phyloP scores from a whole-genome alignment of 768 basidiomycete species.

The Coprinopsis strossmayeri region DNA sequence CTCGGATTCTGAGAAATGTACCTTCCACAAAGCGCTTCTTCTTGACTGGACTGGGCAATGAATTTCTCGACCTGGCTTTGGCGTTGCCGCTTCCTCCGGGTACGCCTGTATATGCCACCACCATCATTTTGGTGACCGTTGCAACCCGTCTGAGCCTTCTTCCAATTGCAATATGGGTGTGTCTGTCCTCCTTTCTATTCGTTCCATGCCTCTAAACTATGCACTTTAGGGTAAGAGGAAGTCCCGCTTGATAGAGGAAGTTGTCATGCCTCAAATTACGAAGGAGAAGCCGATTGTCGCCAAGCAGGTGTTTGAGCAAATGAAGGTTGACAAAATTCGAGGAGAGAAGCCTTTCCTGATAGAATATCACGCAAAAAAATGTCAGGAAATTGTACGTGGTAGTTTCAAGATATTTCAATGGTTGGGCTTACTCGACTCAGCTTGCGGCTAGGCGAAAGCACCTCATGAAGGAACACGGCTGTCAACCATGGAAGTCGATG shows the following conservation, averaged over 20 bases:
- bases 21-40: conserved; percentile 18
- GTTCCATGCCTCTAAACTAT: conserved; percentile 8
- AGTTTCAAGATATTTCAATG: background rate
- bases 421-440: conserved; percentile 16
- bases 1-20: conserved; percentile 5
- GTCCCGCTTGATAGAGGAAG: conserved; percentile 52
- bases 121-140: conserved; percentile 67
- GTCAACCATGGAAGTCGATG: conserved; percentile 52
- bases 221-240: conserved; percentile 49
- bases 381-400: conserved; percentile 38
- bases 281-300: conserved; percentile 37
- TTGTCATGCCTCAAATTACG: conserved; percentile 51
- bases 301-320: conserved; percentile 38
- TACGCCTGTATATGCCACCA: conserved; percentile 65
- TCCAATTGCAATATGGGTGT: conserved; percentile 75
- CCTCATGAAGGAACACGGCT: conserved; percentile 53
- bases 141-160: conserved; percentile 55
- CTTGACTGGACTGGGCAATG: conserved; percentile 42
- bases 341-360: conserved; percentile 49
- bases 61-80: conserved; percentile 69
- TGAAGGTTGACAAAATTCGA: conserved; percentile 49
- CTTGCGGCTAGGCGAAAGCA: conserved; percentile 48
- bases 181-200: conserved; percentile 15
- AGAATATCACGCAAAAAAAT: conserved; percentile 40
- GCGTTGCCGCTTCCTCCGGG: conserved; percentile 68